A percentile compares a stretch with the other conserved stretches of the same genome.
These are phyloP conservation scores for Castanea crenata DNA, from an alignment of 306 rosid genomes.

Conservation along the genomic window DNA sequence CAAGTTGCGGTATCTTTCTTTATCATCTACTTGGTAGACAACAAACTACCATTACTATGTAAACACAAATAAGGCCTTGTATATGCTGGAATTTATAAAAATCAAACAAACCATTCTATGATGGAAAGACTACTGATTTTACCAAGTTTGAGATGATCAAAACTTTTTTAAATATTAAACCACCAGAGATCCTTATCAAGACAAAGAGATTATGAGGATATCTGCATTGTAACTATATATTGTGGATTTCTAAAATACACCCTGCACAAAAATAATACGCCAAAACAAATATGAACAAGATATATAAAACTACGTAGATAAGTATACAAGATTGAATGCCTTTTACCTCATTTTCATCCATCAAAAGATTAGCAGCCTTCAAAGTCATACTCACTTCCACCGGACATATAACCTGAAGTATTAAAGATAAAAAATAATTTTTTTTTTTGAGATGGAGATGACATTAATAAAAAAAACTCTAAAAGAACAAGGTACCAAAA, in stretches of 20 bases:
- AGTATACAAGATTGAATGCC: neutral
- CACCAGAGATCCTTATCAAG: neutral
- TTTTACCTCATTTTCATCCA: constrained; percentile 96
- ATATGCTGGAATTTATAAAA: neutral
- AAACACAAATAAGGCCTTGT: neutral
- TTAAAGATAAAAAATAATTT: too few relatives aligned
- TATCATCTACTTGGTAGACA: neutral
- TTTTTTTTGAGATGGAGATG: neutral
- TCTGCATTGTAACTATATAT: neutral
- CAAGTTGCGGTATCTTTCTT: neutral
- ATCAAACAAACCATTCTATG: neutral
- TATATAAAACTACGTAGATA: constrained; percentile 1
- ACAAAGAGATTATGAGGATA: neutral
- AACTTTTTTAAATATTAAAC: neutral
- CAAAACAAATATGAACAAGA: neutral
- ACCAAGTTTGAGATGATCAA: neutral
- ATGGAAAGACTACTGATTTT: neutral
- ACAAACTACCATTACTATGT: neutral
- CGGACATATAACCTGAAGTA: constrained; percentile 81
- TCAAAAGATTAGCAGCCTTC: constrained; percentile 98
- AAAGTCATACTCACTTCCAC: constrained; percentile 93
- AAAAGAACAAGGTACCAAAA: constrained; percentile 7
- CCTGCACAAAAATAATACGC: neutral
- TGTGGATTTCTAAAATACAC: neutral
- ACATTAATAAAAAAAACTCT: neutral